Evolutionary conservation across 371 early-diverging fungal genomes (phyloP).

Genomic region (Mucor velutinosus): DNA sequence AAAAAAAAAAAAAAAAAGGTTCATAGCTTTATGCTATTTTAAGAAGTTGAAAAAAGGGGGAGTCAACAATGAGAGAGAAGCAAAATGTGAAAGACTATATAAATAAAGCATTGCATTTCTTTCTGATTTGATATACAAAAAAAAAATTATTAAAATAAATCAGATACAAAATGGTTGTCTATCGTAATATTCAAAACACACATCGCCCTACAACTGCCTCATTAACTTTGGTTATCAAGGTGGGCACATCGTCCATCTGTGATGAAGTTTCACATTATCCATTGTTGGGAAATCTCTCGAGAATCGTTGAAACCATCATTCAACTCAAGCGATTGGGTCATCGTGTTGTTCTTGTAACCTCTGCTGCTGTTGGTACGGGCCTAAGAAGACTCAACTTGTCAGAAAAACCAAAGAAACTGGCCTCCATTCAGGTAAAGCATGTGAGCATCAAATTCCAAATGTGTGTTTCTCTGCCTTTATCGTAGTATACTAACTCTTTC

Average conservation of each 20-base stretch:
- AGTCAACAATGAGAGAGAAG: neutral
- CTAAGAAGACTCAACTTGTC: slow-evolving; percentile 75
- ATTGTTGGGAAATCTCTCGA: slow-evolving; percentile 81
- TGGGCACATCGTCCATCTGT: slow-evolving; percentile 94
- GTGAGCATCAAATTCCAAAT: slow-evolving; percentile 27
- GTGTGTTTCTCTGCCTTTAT: neutral
- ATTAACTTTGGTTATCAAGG: slow-evolving; percentile 85
- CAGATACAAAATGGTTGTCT: slow-evolving; percentile 32
- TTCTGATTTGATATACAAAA: neutral
- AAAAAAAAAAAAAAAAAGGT: slow-evolving; percentile 9
- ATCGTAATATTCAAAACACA: slow-evolving; percentile 45
- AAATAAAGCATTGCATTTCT: neutral
- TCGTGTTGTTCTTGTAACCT: slow-evolving; percentile 88
- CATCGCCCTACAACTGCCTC: slow-evolving; percentile 47
- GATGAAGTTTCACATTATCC: slow-evolving; percentile 89
- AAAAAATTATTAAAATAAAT: neutral
- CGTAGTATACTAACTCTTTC: neutral
- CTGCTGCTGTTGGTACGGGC: slow-evolving; percentile 94
- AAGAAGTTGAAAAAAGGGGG: slow-evolving; percentile 13
- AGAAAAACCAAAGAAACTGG: slow-evolving; percentile 79
- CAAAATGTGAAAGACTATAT: neutral
- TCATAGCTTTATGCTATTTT: slow-evolving; percentile 4
- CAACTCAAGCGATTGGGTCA: slow-evolving; percentile 78
- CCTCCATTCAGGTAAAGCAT: slow-evolving; percentile 78
- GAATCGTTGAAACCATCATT: slow-evolving; percentile 88